phyloP scores from a whole-genome alignment of 495 filamentous ascomycete genomes.

The Aspergillus mulundensis region DNA sequence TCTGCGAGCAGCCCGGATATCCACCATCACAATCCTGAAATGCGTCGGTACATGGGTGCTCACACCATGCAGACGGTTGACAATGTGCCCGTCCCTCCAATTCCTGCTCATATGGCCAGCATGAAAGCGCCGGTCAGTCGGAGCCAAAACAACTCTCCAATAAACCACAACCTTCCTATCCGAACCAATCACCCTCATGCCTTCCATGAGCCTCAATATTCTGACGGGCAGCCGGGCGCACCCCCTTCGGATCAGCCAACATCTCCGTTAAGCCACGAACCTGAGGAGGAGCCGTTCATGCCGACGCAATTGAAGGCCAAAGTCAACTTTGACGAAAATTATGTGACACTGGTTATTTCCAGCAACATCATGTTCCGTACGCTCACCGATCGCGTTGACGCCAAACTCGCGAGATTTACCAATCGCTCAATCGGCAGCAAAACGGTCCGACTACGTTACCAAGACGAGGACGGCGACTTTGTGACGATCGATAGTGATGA shows the following conservation, averaged over 20 bases:
- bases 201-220: conserved; percentile 40
- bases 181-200: conserved; percentile 28
- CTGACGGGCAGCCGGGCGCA: conserved; percentile 25
- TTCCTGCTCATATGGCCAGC: conserved; percentile 58
- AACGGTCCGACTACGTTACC: conserved; percentile 77
- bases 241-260: conserved; percentile 36
- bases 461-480: conserved; percentile 88
- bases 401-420: conserved; percentile 81
- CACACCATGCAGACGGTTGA: conserved; percentile 63
- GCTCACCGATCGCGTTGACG: conserved; percentile 93
- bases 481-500: conserved; percentile 93
- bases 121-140: conserved; percentile 59
- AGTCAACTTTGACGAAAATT: conserved; percentile 77
- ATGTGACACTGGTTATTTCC: conserved; percentile 87
- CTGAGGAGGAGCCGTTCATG: conserved; percentile 39
- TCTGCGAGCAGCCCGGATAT: conserved; percentile 70
- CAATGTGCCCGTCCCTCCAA: conserved; percentile 60
- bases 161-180: conserved; percentile 44
- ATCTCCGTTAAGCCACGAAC: conserved; percentile 33
- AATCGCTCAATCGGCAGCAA: conserved; percentile 73
- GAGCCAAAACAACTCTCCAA: conserved; percentile 65
- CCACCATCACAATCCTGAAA: conserved; percentile 47
- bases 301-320: conserved; percentile 84
- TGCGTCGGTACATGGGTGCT: conserved; percentile 50
- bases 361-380: conserved; percentile 91